Percentiles rank a stretch among this genome's conserved stretches.
Conservation (phyloP, 306 rosid genomes). For the Medicago lupulina region DNA sequence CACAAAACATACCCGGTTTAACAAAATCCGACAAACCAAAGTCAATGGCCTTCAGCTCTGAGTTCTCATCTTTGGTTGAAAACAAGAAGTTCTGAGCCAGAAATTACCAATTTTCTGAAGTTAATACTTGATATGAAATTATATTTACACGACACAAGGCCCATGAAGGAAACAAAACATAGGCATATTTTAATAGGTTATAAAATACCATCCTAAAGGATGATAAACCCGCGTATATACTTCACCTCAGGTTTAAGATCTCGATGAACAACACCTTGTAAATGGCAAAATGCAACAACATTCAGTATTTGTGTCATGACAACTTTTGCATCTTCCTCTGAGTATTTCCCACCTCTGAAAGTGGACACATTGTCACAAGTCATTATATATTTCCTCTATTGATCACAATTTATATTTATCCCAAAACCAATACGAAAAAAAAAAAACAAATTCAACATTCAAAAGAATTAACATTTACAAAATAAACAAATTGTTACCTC, state of each 20-base stretch:
- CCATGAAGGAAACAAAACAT: slow-evolving; percentile 21
- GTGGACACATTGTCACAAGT: slow-evolving; percentile 27
- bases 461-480: slow-evolving; percentile 19
- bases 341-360: slow-evolving; percentile 89
- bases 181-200: slow-evolving; percentile 17
- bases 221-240: neutral
- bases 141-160: slow-evolving; percentile 3
- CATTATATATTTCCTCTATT: slow-evolving; percentile 19
- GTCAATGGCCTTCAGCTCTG: slow-evolving; percentile 92
- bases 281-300: slow-evolving; percentile 90
- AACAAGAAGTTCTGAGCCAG: slow-evolving; percentile 84
- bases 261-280: slow-evolving; percentile 96
- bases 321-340: slow-evolving; percentile 90
- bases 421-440: neutral
- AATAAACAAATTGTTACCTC: slow-evolving; percentile 56
- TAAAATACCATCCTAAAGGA: slow-evolving; percentile 3
- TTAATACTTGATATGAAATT: slow-evolving; percentile 29
- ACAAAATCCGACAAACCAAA: slow-evolving; percentile 97
- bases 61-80: slow-evolving; percentile 77
- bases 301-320: slow-evolving; percentile 79
- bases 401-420: neutral
- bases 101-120: slow-evolving; percentile 44
- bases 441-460: neutral
- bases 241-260: slow-evolving; percentile 96
- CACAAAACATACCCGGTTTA: slow-evolving; percentile 66